Evolutionary conservation across 495 filamentous ascomycete species (phyloP).

Genomic region (Lophiostoma macrostomum): DNA sequence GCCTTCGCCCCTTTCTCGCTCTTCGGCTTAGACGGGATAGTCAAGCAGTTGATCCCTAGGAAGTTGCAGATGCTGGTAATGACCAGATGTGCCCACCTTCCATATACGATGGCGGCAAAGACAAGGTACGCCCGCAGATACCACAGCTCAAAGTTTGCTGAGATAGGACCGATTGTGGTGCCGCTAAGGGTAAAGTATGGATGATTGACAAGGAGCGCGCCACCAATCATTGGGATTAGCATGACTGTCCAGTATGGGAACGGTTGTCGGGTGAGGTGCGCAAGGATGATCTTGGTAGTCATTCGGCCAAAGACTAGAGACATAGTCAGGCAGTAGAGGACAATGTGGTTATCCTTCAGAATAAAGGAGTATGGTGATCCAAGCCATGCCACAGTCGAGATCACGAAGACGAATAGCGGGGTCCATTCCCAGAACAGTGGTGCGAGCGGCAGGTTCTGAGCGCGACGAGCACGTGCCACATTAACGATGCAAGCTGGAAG

Average conservation of each 20-base stretch:
- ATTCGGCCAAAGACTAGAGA: constrained; percentile 98
- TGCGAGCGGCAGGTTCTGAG: constrained; percentile 68
- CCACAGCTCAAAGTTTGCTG: constrained; percentile 58
- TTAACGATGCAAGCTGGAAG: constrained; percentile 77
- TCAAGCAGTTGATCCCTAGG: constrained; percentile 89
- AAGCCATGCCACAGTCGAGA: constrained; percentile 75
- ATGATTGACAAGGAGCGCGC: constrained; percentile 78
- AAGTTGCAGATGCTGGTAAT: constrained; percentile 89
- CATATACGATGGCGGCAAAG: constrained; percentile 79
- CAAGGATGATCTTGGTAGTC: constrained; percentile 99
- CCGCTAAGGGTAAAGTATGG: constrained; percentile 66
- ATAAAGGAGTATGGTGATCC: constrained; percentile 81
- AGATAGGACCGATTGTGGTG: constrained; percentile 22
- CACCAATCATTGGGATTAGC: constrained; percentile 77
- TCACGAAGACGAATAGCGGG: constrained; percentile 77
- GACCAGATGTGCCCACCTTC: constrained; percentile 86
- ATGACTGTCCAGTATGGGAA: constrained; percentile 97
- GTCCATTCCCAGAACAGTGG: constrained; percentile 94
- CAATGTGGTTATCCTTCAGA: constrained; percentile 74
- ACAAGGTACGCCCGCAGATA: constrained; percentile 82
- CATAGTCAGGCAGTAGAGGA: constrained; percentile 90
- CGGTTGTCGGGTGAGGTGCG: constrained; percentile 86
- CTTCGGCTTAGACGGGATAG: constrained; percentile 52
- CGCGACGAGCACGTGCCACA: constrained; percentile 71
- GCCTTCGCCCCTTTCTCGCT: constrained; percentile 26